These are phyloP conservation scores for Phaeosphaeria sp. DNA, from an alignment of 2,329 filamentous ascomycete species.

Conservation along the genomic window DNA sequence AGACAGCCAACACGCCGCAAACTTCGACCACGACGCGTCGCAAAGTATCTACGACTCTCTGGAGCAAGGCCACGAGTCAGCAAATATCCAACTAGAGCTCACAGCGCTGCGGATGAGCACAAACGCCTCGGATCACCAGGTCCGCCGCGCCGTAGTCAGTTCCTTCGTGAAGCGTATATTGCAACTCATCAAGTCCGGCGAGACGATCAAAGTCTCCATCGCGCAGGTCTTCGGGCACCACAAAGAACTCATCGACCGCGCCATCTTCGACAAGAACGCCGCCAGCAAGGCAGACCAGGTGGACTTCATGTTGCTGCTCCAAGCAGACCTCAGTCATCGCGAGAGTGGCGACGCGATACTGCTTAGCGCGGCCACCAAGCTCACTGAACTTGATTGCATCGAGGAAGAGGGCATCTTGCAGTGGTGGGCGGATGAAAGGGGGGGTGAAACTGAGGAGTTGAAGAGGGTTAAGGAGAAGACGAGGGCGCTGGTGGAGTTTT, in stretches of 20 bases:
- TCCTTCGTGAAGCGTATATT: conserved; percentile 84
- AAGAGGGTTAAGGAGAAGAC: conserved; percentile 74
- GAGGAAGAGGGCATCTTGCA: conserved; percentile 87
- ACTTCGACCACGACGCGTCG: conserved; percentile 88
- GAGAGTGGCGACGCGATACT: conserved; percentile 72
- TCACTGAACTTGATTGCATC: conserved; percentile 83
- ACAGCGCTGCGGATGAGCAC: conserved; percentile 90
- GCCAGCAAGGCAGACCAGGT: conserved; percentile 72
- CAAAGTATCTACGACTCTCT: conserved; percentile 86
- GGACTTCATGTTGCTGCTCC: conserved; percentile 82
- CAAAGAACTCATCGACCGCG: conserved; percentile 66
- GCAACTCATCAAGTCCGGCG: conserved; percentile 66
- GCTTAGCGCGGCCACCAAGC: conserved; percentile 79
- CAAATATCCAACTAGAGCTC: conserved; percentile 92
- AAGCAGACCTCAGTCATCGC: conserved; percentile 75
- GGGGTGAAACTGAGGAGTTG: conserved; percentile 73
- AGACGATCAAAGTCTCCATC: conserved; percentile 50
- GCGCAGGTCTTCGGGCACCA: conserved; percentile 56
- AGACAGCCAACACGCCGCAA: conserved; percentile 59
- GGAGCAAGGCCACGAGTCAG: conserved; percentile 71
- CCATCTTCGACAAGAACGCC: conserved; percentile 63
- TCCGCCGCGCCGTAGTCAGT: conserved; percentile 83
- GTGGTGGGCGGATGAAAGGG: conserved; percentile 85
- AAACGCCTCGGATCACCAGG: conserved; percentile 87
- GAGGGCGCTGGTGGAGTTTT: conserved; percentile 76